A percentile compares a stretch with the other conserved stretches of the same genome.
Conservation (phyloP, 306 rosid species). For the Cyclanthera cordifolia region DNA sequence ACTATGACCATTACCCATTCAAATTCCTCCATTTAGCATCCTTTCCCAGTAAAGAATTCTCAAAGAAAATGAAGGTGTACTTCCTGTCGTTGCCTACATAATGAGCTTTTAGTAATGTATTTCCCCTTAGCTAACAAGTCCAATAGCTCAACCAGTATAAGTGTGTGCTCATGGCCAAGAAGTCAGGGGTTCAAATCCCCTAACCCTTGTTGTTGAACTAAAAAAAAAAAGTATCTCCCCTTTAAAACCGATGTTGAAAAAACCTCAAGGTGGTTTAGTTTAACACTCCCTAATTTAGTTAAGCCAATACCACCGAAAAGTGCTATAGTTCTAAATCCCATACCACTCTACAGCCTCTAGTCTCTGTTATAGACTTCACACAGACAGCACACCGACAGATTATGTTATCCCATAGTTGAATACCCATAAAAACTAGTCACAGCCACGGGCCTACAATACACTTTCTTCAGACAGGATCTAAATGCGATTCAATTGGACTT, state of each 20-base stretch:
- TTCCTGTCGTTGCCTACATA: neutral
- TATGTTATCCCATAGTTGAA: neutral
- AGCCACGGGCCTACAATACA: neutral
- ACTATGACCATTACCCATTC: neutral
- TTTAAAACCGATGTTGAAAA: neutral
- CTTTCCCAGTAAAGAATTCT: neutral
- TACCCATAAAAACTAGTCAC: neutral
- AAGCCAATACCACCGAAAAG: neutral
- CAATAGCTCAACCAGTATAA: no score
- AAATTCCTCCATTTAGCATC: neutral
- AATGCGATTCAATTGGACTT: neutral
- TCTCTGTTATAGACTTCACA: no score
- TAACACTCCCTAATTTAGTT: neutral
- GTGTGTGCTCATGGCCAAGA: no score
- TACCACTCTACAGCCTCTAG: no score
- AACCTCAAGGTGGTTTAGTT: neutral
- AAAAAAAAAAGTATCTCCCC: no score
- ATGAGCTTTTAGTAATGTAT: conserved; percentile 1
- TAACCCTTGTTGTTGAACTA: no score
- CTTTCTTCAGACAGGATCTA: neutral
- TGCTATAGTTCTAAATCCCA: no score
- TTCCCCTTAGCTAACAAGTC: no score
- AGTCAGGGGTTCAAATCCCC: no score
- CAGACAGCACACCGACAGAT: neutral
- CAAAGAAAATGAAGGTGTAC: neutral